Evolutionary conservation across 2,329 filamentous ascomycete species (phyloP).

Genomic region (Pseudogymnoascus sp.): DNA sequence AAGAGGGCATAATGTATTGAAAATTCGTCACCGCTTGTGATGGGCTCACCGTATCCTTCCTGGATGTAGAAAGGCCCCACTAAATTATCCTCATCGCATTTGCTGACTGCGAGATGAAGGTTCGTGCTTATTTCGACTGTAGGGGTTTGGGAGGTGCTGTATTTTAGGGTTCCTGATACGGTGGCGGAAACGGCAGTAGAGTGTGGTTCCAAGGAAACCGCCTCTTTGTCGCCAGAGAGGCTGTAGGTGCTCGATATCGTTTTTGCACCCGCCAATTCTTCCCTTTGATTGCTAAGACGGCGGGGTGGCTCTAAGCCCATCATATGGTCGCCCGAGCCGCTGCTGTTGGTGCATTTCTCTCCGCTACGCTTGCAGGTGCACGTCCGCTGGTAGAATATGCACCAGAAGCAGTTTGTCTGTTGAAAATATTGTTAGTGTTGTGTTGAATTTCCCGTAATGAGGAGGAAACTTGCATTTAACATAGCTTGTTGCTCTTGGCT

Average conservation of each 20-base stretch:
- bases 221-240: background rate
- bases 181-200: background rate
- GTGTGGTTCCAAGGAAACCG: background rate
- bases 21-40: background rate
- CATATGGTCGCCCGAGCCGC: no score
- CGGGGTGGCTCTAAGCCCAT: no score
- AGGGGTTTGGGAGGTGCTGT: background rate
- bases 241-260: background rate
- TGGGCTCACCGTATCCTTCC: background rate
- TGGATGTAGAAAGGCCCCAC: background rate
- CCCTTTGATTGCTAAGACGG: background rate
- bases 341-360: no score
- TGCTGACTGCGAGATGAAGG: background rate
- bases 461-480: no score
- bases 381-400: no score
- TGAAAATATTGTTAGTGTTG: no score
- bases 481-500: no score
- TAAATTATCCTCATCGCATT: background rate
- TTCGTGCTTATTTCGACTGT: background rate
- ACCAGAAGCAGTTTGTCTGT: no score
- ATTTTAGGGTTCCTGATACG: background rate
- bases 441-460: no score
- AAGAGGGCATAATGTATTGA: background rate
- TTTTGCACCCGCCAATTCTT: background rate
- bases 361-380: no score